Evolutionary conservation across 331 rosid genomes (phyloP), one percentile per base, ranked within the genome.

Genomic region (Stylosanthes scabra): DNA sequence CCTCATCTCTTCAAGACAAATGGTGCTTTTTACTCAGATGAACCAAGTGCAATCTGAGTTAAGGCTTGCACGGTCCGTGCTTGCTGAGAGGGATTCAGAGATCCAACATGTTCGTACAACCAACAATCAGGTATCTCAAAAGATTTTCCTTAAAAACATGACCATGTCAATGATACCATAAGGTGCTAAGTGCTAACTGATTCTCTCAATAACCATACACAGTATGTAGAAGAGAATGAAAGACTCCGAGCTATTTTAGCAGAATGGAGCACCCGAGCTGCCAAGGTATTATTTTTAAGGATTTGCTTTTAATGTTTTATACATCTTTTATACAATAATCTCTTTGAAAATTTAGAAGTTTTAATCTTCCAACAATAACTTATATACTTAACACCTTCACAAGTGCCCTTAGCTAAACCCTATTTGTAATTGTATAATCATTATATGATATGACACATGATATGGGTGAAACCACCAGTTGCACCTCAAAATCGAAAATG

Each of bases 191-290:
- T 40, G 58, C 79, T 70, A 54, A 70, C 60, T 11, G 47, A 34
- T 74, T 62, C 51, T 58, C 44, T 14, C 44, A 59, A 62, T 12
- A 61, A 64, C 60, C 50, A 28, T 55, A 7, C 37, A 76, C 91
- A 95, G 99, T 92, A 92, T 50, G 96, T 95, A 14, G 98, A 92
- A 82, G 99, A 95, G 83, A 95, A 95, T 47, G 99, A 95, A 80
- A 88, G 99, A 74, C 82, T 92, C 8, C 83, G 99, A 82, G 98
- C 98, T 52, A 95, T 95, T 75, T 80, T 95, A 74, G 97, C 94
- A 70, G 99, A 95, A 81, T 95, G 99, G 98, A 92, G 99, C 82
- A 83, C 91, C 37, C 84, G 96, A 20, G 97, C 99, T 15, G 98
- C 99, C 14, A 95, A 92, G 98, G 99, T 95, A 88, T 68, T 63